Evolutionary conservation across 2,329 filamentous ascomycete species (phyloP), one percentile per base, ranked within the genome.

Genomic region (Cordyceps cateniannulata): DNA sequence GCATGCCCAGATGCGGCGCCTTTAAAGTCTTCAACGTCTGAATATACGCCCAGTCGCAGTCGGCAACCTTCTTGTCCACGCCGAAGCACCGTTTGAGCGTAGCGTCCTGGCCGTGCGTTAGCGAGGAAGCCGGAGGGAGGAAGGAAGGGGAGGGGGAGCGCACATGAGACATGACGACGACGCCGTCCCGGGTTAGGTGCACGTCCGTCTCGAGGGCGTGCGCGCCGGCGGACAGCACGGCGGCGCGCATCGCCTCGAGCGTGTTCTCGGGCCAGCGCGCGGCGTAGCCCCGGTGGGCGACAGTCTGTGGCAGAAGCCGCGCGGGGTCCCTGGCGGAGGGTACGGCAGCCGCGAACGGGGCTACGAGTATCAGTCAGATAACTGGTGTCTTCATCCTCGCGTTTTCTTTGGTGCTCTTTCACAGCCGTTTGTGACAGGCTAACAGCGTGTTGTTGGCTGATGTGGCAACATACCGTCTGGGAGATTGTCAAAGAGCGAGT

Each of bases 131-230:
- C n/a, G n/a, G 14, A 22, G 24, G 9, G 20, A 27, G 14, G 22
- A 8, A 12, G n/a, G 24, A 24, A 42, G 16, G 5, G 9, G 29
- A 6, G 25, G 24, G 20, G 7, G n/a, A 20, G 22, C 69, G 80
- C 75, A 90, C 89, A 78, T 96, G 92, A 50, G 88, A 91, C 45
- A 98, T 76, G 10, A 98, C 90, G 0, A 96, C 89, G 0, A 96
- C 86, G 7, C 88, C 87, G 69, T 98, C 93, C 63, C 82, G 85
- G 16, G 90, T 87, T 38, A 97, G 75, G 71, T 96, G 93, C 9
- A 97, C 74, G 69, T 98, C 93, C 20, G 91, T 96, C 76, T 98
- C 93, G 29, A 98, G 77, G 0, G 89, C 93, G 68, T 96, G 85
- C 0, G 90, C 85, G 22, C 91, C 91, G 20, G 85, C 86, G 35